phyloP scores from a whole-genome alignment of 2,329 filamentous ascomycete species.

The Nemania sp. region DNA sequence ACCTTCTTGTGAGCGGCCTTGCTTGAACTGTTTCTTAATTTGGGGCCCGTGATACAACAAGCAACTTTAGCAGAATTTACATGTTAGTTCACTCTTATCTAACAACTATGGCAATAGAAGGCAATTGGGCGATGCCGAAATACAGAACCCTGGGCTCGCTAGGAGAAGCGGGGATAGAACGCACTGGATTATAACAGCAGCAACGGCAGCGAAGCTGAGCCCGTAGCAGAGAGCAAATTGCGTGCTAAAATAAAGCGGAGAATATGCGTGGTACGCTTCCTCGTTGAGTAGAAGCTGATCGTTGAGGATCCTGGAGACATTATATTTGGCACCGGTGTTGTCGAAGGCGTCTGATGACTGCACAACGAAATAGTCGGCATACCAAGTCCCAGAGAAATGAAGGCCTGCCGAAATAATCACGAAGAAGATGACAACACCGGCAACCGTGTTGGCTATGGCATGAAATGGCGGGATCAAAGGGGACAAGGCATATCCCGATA shows the following conservation, averaged over 20 bases:
- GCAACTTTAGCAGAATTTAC: conserved; percentile 48
- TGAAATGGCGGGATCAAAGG: conserved; percentile 71
- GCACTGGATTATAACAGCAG: conserved; percentile 67
- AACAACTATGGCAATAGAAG: background rate
- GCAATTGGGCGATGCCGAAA: background rate
- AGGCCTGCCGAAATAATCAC: conserved; percentile 68
- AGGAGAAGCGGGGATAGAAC: background rate
- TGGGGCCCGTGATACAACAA: conserved; percentile 66
- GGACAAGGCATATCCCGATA: conserved; percentile 67
- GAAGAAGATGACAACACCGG: conserved; percentile 67
- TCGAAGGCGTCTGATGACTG: conserved; percentile 72
- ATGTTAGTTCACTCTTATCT: background rate
- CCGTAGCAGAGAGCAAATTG: conserved; percentile 72
- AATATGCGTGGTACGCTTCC: conserved; percentile 71
- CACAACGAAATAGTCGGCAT: conserved; percentile 71
- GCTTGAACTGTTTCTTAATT: conserved; percentile 66
- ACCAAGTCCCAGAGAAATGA: conserved; percentile 69
- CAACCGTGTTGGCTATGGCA: conserved; percentile 69
- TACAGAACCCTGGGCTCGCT: background rate
- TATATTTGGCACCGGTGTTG: conserved; percentile 70
- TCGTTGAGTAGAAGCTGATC: conserved; percentile 68
- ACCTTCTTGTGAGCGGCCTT: conserved; percentile 66
- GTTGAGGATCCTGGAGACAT: conserved; percentile 70
- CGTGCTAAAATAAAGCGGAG: conserved; percentile 72
- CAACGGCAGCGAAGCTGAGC: conserved; percentile 74